Conservation (phyloP, 805 yeast species). For the Myxozyma mucilagina region DNA sequence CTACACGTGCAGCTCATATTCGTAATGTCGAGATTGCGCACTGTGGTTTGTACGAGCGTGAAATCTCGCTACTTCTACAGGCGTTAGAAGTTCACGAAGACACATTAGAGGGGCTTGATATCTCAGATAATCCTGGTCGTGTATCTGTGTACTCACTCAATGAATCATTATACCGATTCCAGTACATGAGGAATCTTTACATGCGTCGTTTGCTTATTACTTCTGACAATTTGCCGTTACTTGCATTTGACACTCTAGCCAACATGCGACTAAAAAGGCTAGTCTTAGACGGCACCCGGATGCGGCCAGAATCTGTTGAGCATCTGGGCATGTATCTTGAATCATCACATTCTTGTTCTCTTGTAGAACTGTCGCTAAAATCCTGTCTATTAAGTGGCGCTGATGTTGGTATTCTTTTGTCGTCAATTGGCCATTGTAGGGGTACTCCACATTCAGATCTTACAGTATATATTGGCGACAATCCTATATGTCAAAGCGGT, state of each 20-base stretch:
- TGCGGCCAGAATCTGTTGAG: slow-evolving; percentile 26
- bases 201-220: slow-evolving; percentile 22
- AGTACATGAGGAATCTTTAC: slow-evolving; percentile 24
- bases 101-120: slow-evolving; percentile 32
- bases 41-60: slow-evolving; percentile 34
- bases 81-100: slow-evolving; percentile 33
- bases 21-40: slow-evolving; percentile 30
- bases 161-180: slow-evolving; percentile 29
- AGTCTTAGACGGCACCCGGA: slow-evolving; percentile 31
- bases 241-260: slow-evolving; percentile 26
- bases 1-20: slow-evolving; percentile 26
- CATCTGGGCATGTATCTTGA: slow-evolving; percentile 23
- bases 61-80: slow-evolving; percentile 30
- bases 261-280: slow-evolving; percentile 29
- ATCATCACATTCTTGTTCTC: slow-evolving; percentile 15
- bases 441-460: slow-evolving; percentile 20
- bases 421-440: slow-evolving; percentile 25
- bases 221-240: slow-evolving; percentile 31
- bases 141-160: slow-evolving; percentile 30
- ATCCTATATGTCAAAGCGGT: slow-evolving; percentile 25
- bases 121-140: slow-evolving; percentile 35
- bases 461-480: slow-evolving; percentile 31
- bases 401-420: slow-evolving; percentile 24
- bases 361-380: slow-evolving; percentile 31
- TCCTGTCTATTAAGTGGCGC: slow-evolving; percentile 32